Conservation (phyloP, 805 yeast species). For the Yamadazyma kitorensis region DNA sequence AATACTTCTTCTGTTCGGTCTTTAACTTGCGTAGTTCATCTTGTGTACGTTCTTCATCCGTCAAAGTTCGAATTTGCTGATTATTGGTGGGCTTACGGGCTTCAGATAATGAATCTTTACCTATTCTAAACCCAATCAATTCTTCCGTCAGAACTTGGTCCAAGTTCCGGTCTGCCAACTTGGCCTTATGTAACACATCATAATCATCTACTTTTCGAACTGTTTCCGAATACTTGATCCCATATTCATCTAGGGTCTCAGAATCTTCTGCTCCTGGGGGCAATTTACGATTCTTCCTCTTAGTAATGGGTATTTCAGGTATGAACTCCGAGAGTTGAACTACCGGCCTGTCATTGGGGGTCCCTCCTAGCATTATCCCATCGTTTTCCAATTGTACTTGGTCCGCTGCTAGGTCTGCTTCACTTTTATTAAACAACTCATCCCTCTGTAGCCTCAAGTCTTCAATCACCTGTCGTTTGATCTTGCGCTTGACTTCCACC, state of each 20-base stretch:
- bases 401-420: conserved; percentile 13
- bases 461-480: conserved; percentile 32
- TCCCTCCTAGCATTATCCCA: conserved; percentile 38
- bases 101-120: conserved; percentile 18
- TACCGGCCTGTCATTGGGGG: conserved; percentile 4
- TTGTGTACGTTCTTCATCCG: conserved; percentile 25
- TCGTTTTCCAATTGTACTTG: conserved; percentile 18
- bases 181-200: conserved; percentile 19
- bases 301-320: conserved; percentile 14
- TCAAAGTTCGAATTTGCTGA: conserved; percentile 15
- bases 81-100: neutral
- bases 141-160: conserved; percentile 24
- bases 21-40: conserved; percentile 21
- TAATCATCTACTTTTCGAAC: conserved; percentile 26
- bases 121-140: conserved; percentile 36
- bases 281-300: conserved; percentile 25
- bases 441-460: conserved; percentile 19
- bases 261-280: conserved; percentile 28
- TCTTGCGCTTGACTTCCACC: conserved; percentile 32
- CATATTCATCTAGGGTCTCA: conserved; percentile 38
- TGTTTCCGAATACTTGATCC: conserved; percentile 29
- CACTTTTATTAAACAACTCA: conserved; percentile 11
- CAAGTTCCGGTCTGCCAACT: conserved; percentile 17
- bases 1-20: conserved; percentile 26
- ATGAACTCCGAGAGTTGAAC: conserved; percentile 23